Conservation (phyloP, 1,139 yeast genomes). For the Nakaseomyces sp. region DNA sequence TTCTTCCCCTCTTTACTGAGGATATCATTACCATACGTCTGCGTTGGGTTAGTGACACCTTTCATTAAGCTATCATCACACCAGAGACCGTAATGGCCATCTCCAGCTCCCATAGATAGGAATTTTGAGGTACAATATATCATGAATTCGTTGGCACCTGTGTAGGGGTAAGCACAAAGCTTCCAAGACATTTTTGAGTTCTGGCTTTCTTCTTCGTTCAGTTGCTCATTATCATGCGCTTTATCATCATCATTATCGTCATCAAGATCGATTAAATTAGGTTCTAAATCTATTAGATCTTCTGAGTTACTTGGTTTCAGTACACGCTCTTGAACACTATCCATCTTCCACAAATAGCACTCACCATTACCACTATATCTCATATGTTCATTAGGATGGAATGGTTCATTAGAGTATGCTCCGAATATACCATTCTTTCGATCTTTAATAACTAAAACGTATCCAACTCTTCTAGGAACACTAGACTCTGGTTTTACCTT, state of each 20-base stretch:
- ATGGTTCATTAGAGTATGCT: slow-evolving; percentile 67
- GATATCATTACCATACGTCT: slow-evolving; percentile 86
- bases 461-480: slow-evolving; percentile 43
- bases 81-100: slow-evolving; percentile 90
- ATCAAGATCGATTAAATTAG: slow-evolving; percentile 7
- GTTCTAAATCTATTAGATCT: slow-evolving; percentile 1
- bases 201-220: slow-evolving; percentile 13
- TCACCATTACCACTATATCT: slow-evolving; percentile 91
- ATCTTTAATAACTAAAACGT: slow-evolving; percentile 62
- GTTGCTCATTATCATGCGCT: slow-evolving; percentile 7
- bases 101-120: slow-evolving; percentile 85
- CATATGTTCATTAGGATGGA: slow-evolving; percentile 59
- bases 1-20: slow-evolving; percentile 52
- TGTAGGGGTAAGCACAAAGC: slow-evolving; percentile 77
- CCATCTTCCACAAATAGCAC: slow-evolving; percentile 81
- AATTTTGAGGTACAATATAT: slow-evolving; percentile 73
- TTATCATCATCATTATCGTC: slow-evolving; percentile 8
- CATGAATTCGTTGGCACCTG: slow-evolving; percentile 80
- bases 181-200: slow-evolving; percentile 32
- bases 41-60: slow-evolving; percentile 72
- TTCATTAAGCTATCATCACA: slow-evolving; percentile 61
- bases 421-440: slow-evolving; percentile 63
- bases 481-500: slow-evolving; percentile 32
- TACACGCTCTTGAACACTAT: slow-evolving; percentile 21
- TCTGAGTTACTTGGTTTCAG: slow-evolving; percentile 4